These are phyloP conservation scores for Cercospora zeina DNA, from an alignment of 2,329 filamentous ascomycete genomes.

Conservation along the genomic window DNA sequence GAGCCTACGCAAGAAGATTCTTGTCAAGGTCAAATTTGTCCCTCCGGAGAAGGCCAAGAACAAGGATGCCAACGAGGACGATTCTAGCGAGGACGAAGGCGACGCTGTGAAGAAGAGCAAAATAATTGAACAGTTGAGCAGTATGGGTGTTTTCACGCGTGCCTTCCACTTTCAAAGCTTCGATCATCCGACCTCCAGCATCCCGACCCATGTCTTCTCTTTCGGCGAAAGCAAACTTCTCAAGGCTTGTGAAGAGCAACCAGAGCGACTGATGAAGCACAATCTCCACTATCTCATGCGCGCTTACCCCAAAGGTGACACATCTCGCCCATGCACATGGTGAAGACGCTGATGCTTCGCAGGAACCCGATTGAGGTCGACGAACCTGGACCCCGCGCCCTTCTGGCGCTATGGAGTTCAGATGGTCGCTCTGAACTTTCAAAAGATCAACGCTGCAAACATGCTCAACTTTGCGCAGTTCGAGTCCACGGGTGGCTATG, in stretches of 20 bases:
- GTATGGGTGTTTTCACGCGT: slow-evolving; percentile 80
- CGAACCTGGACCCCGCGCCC: slow-evolving; percentile 78
- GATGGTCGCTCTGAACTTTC: slow-evolving; percentile 89
- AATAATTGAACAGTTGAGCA: slow-evolving; percentile 71
- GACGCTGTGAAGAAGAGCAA: slow-evolving; percentile 48
- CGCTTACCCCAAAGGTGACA: slow-evolving; percentile 68
- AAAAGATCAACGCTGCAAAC: slow-evolving; percentile 85
- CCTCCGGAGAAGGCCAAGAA: slow-evolving; percentile 41
- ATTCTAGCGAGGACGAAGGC: slow-evolving; percentile 46
- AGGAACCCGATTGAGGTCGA: slow-evolving; percentile 76
- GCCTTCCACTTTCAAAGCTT: slow-evolving; percentile 79
- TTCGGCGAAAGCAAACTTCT: slow-evolving; percentile 64
- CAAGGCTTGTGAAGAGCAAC: slow-evolving; percentile 62
- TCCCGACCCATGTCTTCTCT: slow-evolving; percentile 65
- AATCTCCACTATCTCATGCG: slow-evolving; percentile 83
- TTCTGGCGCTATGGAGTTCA: slow-evolving; percentile 91
- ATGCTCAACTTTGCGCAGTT: slow-evolving; percentile 97
- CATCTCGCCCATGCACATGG: neutral
- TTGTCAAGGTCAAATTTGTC: slow-evolving; percentile 54
- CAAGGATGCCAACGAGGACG: slow-evolving; percentile 21
- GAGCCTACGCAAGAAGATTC: slow-evolving; percentile 74
- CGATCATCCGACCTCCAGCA: slow-evolving; percentile 58
- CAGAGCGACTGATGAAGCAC: slow-evolving; percentile 69
- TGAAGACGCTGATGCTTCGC: neutral
- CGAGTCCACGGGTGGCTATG: slow-evolving; percentile 75